These are phyloP conservation scores for Aspergillus egyptiacus DNA, from an alignment of 495 filamentous ascomycete species.

Conservation along the genomic window DNA sequence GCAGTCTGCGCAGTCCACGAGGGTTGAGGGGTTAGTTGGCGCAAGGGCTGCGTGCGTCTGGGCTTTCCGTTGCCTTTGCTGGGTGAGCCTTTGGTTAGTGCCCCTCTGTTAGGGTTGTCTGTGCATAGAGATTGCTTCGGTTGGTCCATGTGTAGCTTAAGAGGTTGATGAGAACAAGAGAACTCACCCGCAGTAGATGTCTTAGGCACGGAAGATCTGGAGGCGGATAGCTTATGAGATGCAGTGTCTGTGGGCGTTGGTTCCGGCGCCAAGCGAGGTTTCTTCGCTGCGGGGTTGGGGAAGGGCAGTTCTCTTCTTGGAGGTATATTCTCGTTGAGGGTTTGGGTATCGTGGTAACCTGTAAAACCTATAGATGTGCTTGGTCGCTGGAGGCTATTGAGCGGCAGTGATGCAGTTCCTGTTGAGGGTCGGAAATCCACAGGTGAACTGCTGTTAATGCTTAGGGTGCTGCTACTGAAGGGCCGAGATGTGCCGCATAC, in stretches of 20 bases:
- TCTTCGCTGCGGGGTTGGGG: conserved; percentile 22
- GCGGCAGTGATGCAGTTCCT: background rate
- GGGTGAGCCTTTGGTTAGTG: no score
- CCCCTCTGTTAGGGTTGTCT: no score
- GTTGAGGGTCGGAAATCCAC: background rate
- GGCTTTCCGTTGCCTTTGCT: no score
- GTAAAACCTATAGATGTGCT: conserved; percentile 5
- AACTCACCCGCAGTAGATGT: background rate
- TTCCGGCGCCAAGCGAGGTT: conserved; percentile 1
- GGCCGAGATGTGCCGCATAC: background rate
- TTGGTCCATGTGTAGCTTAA: no score
- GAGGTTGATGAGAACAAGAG: no score
- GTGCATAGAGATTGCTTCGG: no score
- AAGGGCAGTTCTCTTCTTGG: conserved; percentile 45
- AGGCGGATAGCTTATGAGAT: no score
- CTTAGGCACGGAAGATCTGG: no score
- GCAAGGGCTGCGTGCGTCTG: no score
- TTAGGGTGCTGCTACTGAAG: background rate
- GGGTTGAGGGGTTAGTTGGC: no score
- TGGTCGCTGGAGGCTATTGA: background rate
- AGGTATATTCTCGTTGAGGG: conserved; percentile 36
- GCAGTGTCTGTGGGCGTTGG: background rate
- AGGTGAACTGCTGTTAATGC: background rate
- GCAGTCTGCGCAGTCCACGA: no score
- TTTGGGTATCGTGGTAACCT: conserved; percentile 21